Conservation (phyloP, 2,329 filamentous ascomycete genomes). For the Didymella glomerata region DNA sequence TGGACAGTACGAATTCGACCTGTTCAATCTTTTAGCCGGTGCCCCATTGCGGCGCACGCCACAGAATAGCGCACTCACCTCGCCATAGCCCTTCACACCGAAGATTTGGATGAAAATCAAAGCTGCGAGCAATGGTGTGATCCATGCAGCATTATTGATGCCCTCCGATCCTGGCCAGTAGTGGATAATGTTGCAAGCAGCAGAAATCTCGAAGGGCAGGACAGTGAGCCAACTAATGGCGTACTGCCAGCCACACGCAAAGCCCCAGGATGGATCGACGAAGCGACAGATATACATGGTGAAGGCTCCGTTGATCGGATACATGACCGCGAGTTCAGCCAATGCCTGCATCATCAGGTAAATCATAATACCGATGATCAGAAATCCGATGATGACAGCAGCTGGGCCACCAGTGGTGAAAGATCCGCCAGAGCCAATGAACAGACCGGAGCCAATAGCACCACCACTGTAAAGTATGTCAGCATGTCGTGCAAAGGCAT, state of each 20-base stretch:
- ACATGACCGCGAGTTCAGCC: conserved; percentile 53
- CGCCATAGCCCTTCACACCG: conserved; percentile 47
- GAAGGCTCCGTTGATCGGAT: conserved; percentile 54
- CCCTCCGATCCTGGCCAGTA: conserved; percentile 33
- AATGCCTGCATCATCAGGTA: conserved; percentile 51
- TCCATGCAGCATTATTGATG: conserved; percentile 35
- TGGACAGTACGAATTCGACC: conserved; percentile 63
- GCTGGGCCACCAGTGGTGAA: conserved; percentile 20
- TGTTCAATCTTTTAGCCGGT: conserved; percentile 1
- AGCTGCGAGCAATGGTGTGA: conserved; percentile 41
- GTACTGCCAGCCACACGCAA: conserved; percentile 49
- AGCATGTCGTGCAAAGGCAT: neutral
- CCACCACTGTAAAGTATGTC: conserved; percentile 51
- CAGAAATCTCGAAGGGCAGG: conserved; percentile 47
- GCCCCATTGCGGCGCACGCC: neutral
- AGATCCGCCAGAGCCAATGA: conserved; percentile 60
- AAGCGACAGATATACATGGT: conserved; percentile 53
- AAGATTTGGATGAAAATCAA: conserved; percentile 44
- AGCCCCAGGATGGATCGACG: conserved; percentile 54
- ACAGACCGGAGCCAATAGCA: conserved; percentile 66
- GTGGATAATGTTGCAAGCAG: conserved; percentile 45
- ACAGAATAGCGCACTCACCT: conserved; percentile 41
- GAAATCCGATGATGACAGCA: conserved; percentile 25
- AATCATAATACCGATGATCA: conserved; percentile 18
- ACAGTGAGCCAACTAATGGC: conserved; percentile 44